phyloP scores from a whole-genome alignment of 495 filamentous ascomycete genomes.

The Aspergillus kassunensis region DNA sequence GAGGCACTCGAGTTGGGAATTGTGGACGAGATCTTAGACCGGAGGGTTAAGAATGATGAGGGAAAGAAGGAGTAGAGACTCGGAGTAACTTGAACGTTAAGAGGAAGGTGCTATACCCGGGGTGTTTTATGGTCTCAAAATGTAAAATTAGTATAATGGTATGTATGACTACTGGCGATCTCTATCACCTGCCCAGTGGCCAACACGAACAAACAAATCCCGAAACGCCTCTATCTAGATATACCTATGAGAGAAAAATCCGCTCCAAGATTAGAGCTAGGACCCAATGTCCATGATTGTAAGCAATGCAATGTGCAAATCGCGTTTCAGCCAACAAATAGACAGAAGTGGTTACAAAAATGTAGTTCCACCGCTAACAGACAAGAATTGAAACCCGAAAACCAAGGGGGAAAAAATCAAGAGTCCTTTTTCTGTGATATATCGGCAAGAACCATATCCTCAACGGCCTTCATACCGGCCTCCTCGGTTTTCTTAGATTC shows the following conservation, averaged over 20 bases:
- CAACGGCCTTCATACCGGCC: conserved; percentile 57
- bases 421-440: conserved; percentile 19
- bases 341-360: no score
- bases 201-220: background rate
- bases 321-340: no score
- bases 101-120: background rate
- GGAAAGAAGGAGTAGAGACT: background rate
- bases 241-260: background rate
- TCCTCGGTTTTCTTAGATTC: conserved; percentile 51
- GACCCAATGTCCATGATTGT: no score
- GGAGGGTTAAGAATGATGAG: conserved; percentile 36
- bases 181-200: background rate
- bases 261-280: background rate
- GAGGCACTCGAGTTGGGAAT: conserved; percentile 89
- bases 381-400: background rate
- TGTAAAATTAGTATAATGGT: conserved; percentile 5
- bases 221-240: conserved; percentile 5
- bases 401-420: background rate
- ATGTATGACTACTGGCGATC: conserved; percentile 1
- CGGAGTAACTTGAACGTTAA: background rate
- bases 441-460: conserved; percentile 55
- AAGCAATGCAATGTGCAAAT: background rate
- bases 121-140: background rate
- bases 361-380: background rate
- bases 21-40: conserved; percentile 80